Conservation (phyloP, 2,329 filamentous ascomycete species). For the Tolypocladium album region DNA sequence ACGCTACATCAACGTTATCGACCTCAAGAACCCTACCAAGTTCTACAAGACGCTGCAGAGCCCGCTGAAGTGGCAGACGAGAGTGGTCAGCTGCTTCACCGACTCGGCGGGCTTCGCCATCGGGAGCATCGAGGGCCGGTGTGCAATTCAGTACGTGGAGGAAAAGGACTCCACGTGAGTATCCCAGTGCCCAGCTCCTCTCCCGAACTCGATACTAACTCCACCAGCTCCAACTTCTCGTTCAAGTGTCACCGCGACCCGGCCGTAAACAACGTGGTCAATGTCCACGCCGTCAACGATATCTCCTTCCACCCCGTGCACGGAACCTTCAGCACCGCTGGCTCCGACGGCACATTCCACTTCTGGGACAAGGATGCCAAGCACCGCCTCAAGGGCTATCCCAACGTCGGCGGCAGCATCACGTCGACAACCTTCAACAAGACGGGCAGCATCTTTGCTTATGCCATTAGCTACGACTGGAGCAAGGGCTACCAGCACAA, state of each 20-base stretch:
- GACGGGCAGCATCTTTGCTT: conserved; percentile 73
- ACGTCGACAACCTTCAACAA: conserved; percentile 85
- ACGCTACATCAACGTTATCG: conserved; percentile 90
- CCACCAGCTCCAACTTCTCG: conserved; percentile 76
- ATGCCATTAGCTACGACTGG: conserved; percentile 95
- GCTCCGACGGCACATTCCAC: conserved; percentile 91
- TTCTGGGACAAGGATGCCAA: conserved; percentile 94
- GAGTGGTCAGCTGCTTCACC: conserved; percentile 88
- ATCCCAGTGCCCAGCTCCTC: background rate
- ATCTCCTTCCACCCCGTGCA: conserved; percentile 96
- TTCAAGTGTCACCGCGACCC: conserved; percentile 97
- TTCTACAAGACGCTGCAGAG: conserved; percentile 97
- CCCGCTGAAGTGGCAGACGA: conserved; percentile 95
- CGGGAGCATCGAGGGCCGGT: conserved; percentile 91
- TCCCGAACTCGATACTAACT: background rate
- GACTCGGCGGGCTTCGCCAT: conserved; percentile 90
- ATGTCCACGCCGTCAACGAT: conserved; percentile 90
- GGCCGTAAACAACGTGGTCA: conserved; percentile 63
- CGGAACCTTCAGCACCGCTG: conserved; percentile 96
- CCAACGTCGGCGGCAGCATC: conserved; percentile 75
- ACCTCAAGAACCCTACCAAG: conserved; percentile 75
- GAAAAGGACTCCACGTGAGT: conserved; percentile 74
- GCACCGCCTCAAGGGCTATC: conserved; percentile 82
- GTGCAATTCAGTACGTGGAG: conserved; percentile 96
- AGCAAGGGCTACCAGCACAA: conserved; percentile 89